phyloP scores from a whole-genome alignment of 768 basidiomycete genomes.

The Pisolithus marmoratus region DNA sequence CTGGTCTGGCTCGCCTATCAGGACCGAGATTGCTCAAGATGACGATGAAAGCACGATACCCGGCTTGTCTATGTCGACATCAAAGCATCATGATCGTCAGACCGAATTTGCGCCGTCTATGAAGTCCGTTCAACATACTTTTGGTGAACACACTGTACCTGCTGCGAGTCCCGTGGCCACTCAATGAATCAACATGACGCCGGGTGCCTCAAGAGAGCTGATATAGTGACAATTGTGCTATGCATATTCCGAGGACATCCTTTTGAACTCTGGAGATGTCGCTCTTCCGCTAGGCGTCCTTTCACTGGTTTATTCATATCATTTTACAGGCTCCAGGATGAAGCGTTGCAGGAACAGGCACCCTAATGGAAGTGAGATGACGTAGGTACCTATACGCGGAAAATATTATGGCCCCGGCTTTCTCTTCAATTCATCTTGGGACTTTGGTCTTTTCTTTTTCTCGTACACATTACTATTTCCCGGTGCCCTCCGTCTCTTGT shows the following conservation, averaged over 20 bases:
- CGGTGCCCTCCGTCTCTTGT: conserved; percentile 11
- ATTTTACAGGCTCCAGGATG: conserved; percentile 24
- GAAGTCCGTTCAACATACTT: conserved; percentile 56
- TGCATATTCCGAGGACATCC: neutral
- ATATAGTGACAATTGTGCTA: conserved; percentile 1
- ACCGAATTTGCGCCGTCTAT: conserved; percentile 38
- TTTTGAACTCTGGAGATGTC: conserved; percentile 5
- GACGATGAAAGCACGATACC: conserved; percentile 37
- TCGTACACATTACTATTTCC: conserved; percentile 1
- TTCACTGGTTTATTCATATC: conserved; percentile 29
- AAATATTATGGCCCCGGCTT: neutral
- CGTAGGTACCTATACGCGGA: conserved; percentile 3
- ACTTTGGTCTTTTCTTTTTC: conserved; percentile 17
- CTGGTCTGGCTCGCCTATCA: conserved; percentile 29
- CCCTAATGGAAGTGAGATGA: conserved; percentile 10
- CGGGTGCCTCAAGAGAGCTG: neutral
- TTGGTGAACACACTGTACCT: conserved; percentile 56
- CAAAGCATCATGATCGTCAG: conserved; percentile 33
- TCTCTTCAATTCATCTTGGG: conserved; percentile 4
- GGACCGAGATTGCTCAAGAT: conserved; percentile 36
- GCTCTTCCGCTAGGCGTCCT: conserved; percentile 10
- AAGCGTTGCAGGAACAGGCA: conserved; percentile 15
- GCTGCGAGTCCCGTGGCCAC: conserved; percentile 37
- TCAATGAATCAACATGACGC: conserved; percentile 16
- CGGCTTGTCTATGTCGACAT: conserved; percentile 25